Conservation (phyloP, 2,329 filamentous ascomycete genomes). For the Epichloe sibirici region DNA sequence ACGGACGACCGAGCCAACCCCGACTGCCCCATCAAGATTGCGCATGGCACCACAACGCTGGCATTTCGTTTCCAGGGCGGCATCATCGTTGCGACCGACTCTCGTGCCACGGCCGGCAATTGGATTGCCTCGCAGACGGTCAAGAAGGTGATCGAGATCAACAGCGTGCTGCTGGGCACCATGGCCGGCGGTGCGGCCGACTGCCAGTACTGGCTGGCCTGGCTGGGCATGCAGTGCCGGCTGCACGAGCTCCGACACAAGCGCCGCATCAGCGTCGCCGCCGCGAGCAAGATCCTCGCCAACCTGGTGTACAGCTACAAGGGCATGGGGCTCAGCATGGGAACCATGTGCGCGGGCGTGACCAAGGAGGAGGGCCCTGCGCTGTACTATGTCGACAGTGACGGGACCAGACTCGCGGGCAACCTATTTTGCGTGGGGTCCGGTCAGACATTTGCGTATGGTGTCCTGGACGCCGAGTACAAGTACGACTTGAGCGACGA, state of each 20-base stretch:
- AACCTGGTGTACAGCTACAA: constrained; percentile 99
- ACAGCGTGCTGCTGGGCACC: constrained; percentile 83
- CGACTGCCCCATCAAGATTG: constrained; percentile 96
- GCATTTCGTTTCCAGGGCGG: constrained; percentile 97
- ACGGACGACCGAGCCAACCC: constrained; percentile 97
- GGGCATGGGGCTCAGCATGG: constrained; percentile 97
- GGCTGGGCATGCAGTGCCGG: constrained; percentile 97
- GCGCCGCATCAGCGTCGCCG: constrained; percentile 93
- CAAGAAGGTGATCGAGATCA: constrained; percentile 99
- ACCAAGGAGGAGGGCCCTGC: constrained; percentile 91
- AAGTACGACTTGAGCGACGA: constrained; percentile 75
- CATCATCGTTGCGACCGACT: constrained; percentile 97
- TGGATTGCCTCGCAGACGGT: constrained; percentile 99
- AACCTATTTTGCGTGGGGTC: constrained; percentile 98
- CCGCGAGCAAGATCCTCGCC: constrained; percentile 94
- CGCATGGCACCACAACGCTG: constrained; percentile 94
- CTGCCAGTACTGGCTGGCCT: constrained; percentile 99
- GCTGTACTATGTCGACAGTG: constrained; percentile 93
- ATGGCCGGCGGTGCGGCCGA: constrained; percentile 98
- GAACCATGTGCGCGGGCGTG: constrained; percentile 97
- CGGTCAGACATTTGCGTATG: constrained; percentile 97
- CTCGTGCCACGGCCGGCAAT: constrained; percentile 89
- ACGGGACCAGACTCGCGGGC: constrained; percentile 82
- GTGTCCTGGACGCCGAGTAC: constrained; percentile 94
- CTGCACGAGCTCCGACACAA: constrained; percentile 99